Percentiles rank a stretch among this genome's conserved stretches.
Evolutionary conservation across 768 basidiomycete species (phyloP).

Genomic region (Tricholomella constricta): DNA sequence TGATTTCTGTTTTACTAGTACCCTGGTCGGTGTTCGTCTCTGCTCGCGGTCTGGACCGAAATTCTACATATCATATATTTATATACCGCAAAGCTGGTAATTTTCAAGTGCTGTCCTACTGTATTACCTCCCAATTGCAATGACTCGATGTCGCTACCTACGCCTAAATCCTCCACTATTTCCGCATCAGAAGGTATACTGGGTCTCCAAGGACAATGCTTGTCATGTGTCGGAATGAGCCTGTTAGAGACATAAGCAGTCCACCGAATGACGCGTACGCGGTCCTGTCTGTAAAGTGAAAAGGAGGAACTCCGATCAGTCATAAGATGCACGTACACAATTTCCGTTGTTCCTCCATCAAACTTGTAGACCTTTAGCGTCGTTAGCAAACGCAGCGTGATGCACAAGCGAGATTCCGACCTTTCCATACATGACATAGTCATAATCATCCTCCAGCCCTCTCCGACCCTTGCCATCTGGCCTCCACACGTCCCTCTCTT

Average conservation of each 20-base stretch:
- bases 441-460: slow-evolving; percentile 92
- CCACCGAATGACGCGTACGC: slow-evolving; percentile 98
- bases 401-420: slow-evolving; percentile 44
- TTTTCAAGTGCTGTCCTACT: slow-evolving; percentile 7
- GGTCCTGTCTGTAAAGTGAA: slow-evolving; percentile 53
- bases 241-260: slow-evolving; percentile 89
- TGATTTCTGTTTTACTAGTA: not conserved
- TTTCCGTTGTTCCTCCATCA: slow-evolving; percentile 80
- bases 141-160: no score
- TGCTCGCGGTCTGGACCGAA: slow-evolving; percentile 10
- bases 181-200: slow-evolving; percentile 85
- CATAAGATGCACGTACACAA: slow-evolving; percentile 63
- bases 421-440: slow-evolving; percentile 99
- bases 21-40: not conserved
- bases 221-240: slow-evolving; percentile 90
- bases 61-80: slow-evolving; percentile 13
- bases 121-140: not conserved
- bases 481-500: slow-evolving; percentile 80
- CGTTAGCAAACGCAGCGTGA: not conserved
- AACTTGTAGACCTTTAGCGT: slow-evolving; percentile 87
- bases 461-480: slow-evolving; percentile 80
- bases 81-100: slow-evolving; percentile 15
- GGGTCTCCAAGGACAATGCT: slow-evolving; percentile 92
- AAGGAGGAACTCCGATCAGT: slow-evolving; percentile 3
- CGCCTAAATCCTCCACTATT: slow-evolving; percentile 38